These are phyloP conservation scores for Acacia crassicarpa DNA, from an alignment of 306 rosid species.

Conservation along the genomic window DNA sequence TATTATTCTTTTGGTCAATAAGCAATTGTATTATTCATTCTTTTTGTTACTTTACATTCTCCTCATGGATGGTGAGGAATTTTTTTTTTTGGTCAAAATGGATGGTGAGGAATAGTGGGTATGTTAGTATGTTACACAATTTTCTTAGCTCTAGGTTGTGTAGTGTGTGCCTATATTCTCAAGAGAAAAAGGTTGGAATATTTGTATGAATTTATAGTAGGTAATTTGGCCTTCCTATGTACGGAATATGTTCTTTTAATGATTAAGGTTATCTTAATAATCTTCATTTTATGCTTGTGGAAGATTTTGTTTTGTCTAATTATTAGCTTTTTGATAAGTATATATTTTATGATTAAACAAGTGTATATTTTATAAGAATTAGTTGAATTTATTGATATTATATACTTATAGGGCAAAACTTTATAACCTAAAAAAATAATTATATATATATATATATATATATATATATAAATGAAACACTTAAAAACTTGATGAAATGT, in stretches of 20 bases:
- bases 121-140: neutral
- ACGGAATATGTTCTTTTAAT: neutral
- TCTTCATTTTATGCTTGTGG: neutral
- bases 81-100: too few species aligned
- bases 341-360: too few species aligned
- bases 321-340: neutral
- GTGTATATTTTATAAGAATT: too few species aligned
- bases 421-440: too few species aligned
- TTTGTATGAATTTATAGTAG: neutral
- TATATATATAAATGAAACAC: too few species aligned
- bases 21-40: neutral
- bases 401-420: too few species aligned
- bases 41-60: neutral
- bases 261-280: neutral
- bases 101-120: neutral
- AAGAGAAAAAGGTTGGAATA: neutral
- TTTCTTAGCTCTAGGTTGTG: neutral
- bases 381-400: too few species aligned
- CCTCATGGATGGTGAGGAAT: neutral
- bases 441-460: too few species aligned
- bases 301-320: neutral
- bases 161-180: neutral
- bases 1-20: neutral
- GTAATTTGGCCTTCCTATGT: neutral
- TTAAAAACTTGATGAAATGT: neutral